Conservation (phyloP, 2,329 filamentous ascomycete genomes). For the Fusarium brevicatenulatum region DNA sequence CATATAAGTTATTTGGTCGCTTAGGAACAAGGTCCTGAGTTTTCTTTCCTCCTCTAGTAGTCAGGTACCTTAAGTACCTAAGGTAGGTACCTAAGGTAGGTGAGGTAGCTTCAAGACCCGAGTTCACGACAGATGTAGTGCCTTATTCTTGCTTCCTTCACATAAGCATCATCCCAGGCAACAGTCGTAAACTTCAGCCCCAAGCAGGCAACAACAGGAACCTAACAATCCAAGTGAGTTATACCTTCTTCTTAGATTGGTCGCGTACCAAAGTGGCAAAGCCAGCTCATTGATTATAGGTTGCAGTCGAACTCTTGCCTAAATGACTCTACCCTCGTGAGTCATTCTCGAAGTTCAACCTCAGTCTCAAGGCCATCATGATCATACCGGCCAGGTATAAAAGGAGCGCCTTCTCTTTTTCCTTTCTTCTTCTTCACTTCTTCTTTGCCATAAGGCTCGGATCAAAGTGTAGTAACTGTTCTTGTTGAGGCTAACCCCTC, state of each 20-base stretch:
- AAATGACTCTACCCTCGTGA: not conserved
- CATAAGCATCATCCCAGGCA: slow-evolving; percentile 1
- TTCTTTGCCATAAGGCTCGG: slow-evolving; percentile 39
- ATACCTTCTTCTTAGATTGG: not conserved
- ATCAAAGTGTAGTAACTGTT: slow-evolving; percentile 47
- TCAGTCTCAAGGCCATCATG: slow-evolving; percentile 10
- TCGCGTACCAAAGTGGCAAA: not conserved
- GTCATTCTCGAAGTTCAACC: not conserved
- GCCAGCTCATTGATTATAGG: not conserved
- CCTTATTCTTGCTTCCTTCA: not conserved
- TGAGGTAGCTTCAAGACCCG: not conserved
- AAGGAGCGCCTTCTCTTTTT: slow-evolving; percentile 5
- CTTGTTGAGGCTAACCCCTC: slow-evolving; percentile 42
- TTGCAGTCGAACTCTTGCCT: not conserved
- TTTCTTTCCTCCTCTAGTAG: too few relatives aligned
- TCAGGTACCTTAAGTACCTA: not conserved
- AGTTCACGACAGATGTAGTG: not conserved
- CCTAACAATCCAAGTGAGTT: not conserved
- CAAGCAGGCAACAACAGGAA: slow-evolving; percentile 6
- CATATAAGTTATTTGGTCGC: too few relatives aligned
- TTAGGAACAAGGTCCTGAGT: too few relatives aligned
- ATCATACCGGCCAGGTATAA: slow-evolving; percentile 10
- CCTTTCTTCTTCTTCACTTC: slow-evolving; percentile 31
- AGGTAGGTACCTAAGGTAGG: too few relatives aligned
- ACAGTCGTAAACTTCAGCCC: slow-evolving; percentile 3